Evolutionary conservation across 345 rosid species (phyloP).

Genomic region (Orychophragmus violaceus): DNA sequence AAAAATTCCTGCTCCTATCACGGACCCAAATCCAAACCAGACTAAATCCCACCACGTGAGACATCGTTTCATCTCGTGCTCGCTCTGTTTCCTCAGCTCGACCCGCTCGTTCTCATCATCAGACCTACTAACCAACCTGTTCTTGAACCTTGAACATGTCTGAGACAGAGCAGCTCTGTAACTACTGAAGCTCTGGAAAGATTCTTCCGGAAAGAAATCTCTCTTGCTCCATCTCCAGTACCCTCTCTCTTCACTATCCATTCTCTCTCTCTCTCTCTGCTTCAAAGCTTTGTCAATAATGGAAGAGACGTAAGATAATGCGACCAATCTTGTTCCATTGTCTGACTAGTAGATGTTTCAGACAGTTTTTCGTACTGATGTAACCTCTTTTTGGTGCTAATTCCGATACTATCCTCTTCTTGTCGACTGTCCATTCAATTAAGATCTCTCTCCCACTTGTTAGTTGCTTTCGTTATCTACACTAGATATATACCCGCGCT

Average conservation of each 20-base stretch:
- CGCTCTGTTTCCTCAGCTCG: slow-evolving; percentile 44
- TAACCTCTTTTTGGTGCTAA: background rate
- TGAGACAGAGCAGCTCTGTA: slow-evolving; percentile 46
- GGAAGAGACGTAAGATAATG: background rate
- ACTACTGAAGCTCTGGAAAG: slow-evolving; percentile 49
- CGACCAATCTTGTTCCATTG: background rate
- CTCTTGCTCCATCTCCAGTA: slow-evolving; percentile 29
- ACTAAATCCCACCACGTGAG: slow-evolving; percentile 63
- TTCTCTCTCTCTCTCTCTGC: slow-evolving; percentile 3
- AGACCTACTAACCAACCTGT: slow-evolving; percentile 47
- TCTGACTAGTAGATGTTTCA: background rate
- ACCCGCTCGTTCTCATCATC: slow-evolving; percentile 44
- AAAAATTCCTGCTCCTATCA: slow-evolving; percentile 61
- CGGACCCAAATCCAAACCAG: slow-evolving; percentile 61
- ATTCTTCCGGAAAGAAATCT: slow-evolving; percentile 59
- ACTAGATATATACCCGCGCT: too few species aligned
- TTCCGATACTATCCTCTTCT: background rate
- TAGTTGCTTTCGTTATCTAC: background rate
- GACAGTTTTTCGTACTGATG: background rate
- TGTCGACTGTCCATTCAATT: background rate
- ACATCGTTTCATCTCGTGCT: slow-evolving; percentile 48
- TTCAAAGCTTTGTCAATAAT: slow-evolving; percentile 2
- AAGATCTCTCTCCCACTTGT: background rate
- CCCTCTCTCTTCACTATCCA: slow-evolving; percentile 26
- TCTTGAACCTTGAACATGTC: slow-evolving; percentile 47